phyloP scores from a whole-genome alignment of 768 basidiomycete species.

The Kwoniella heveanensis region DNA sequence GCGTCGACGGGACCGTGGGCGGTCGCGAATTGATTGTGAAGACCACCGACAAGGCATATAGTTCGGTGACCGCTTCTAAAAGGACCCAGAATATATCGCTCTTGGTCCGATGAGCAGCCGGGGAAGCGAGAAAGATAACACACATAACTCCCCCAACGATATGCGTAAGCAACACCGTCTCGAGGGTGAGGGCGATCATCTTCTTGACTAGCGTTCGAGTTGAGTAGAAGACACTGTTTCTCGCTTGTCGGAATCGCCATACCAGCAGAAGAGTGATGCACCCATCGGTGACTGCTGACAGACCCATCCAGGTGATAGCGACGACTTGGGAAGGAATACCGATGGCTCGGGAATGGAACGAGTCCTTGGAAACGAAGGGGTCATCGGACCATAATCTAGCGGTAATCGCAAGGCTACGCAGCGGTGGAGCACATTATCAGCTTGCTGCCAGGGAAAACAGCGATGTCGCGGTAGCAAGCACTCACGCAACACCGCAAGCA shows the following conservation, averaged over 20 bases:
- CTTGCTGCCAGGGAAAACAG: too few relatives aligned
- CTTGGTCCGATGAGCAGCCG: conserved; percentile 37
- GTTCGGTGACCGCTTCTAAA: conserved; percentile 47
- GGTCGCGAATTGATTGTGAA: conserved; percentile 50
- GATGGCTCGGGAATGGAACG: conserved; percentile 28
- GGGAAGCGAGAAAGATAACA: conserved; percentile 47
- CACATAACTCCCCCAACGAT: conserved; percentile 47
- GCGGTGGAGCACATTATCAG: conserved; percentile 1
- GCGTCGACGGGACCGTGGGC: background rate
- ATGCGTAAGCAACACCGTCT: conserved; percentile 51
- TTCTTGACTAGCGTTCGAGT: conserved; percentile 29
- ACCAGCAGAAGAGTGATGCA: conserved; percentile 39
- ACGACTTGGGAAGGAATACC: conserved; percentile 47
- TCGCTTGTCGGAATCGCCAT: conserved; percentile 33
- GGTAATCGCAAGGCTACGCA: conserved; percentile 52
- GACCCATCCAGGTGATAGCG: conserved; percentile 52
- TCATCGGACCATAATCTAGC: conserved; percentile 43
- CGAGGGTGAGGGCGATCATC: conserved; percentile 45
- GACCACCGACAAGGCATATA: conserved; percentile 46
- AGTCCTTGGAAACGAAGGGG: conserved; percentile 41
- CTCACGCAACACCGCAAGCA: conserved; percentile 45
- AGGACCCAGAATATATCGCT: conserved; percentile 47
- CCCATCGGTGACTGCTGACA: conserved; percentile 47
- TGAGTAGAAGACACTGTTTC: conserved; percentile 15
- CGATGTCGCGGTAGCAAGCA: conserved; percentile 7